phyloP scores from a whole-genome alignment of 2,329 filamentous ascomycete species.

The Cladosporium sp. region DNA sequence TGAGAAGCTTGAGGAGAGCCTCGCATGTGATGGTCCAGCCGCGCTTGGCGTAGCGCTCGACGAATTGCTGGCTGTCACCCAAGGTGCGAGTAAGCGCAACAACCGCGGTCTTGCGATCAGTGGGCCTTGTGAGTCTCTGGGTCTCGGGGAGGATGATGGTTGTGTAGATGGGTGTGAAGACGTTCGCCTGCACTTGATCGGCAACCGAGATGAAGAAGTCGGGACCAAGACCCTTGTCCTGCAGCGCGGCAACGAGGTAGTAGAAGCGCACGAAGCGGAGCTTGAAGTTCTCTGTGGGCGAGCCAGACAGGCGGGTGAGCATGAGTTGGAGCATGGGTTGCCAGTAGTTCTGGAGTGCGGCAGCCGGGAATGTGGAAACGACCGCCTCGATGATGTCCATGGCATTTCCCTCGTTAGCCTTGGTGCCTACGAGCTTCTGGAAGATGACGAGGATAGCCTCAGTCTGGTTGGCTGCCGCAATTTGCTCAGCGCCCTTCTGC shows the following conservation, averaged over 20 bases:
- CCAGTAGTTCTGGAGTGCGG: conserved; percentile 75
- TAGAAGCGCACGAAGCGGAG: conserved; percentile 91
- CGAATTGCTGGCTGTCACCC: conserved; percentile 81
- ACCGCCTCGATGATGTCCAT: conserved; percentile 89
- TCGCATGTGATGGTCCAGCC: conserved; percentile 91
- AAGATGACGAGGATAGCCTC: conserved; percentile 93
- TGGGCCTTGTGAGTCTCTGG: conserved; percentile 79
- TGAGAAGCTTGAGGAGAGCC: conserved; percentile 81
- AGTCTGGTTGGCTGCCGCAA: conserved; percentile 76
- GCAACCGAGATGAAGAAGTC: conserved; percentile 88
- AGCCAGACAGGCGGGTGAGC: conserved; percentile 70
- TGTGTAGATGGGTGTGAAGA: conserved; percentile 84
- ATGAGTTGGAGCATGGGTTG: conserved; percentile 77
- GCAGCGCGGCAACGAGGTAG: conserved; percentile 79
- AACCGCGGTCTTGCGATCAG: conserved; percentile 91
- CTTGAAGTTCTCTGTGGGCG: conserved; percentile 79
- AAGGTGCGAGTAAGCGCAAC: conserved; percentile 91
- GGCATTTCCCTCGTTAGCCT: conserved; percentile 79
- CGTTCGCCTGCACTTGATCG: conserved; percentile 73
- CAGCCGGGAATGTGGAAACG: conserved; percentile 70
- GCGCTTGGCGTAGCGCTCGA: conserved; percentile 67
- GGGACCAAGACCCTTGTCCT: conserved; percentile 79
- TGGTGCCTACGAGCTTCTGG: conserved; percentile 80
- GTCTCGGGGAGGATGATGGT: conserved; percentile 85
- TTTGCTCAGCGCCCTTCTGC: conserved; percentile 69